Evolutionary conservation across 2,329 filamentous ascomycete genomes (phyloP).

Genomic region (Beauveria sp.): DNA sequence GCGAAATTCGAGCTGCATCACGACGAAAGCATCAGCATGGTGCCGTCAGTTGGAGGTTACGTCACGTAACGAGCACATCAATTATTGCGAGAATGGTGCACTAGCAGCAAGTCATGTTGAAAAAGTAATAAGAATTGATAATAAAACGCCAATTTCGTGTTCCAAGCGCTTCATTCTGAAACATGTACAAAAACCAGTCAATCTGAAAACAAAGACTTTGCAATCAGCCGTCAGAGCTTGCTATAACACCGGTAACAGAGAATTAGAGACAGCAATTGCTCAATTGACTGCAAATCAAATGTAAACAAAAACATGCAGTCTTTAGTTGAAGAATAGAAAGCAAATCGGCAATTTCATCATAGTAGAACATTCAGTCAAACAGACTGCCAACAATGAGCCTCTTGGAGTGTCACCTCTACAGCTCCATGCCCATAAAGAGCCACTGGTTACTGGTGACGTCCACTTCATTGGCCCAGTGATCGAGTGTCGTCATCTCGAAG

Average conservation of each 20-base stretch:
- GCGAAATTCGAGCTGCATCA: not conserved
- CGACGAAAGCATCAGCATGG: too few species aligned
- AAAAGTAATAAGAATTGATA: too few species aligned
- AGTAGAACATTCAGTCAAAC: not conserved
- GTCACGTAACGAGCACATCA: too few species aligned
- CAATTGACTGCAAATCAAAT: not conserved
- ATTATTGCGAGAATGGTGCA: too few species aligned
- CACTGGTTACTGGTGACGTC: conserved; percentile 69
- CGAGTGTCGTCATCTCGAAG: conserved; percentile 74
- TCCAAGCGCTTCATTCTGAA: not conserved
- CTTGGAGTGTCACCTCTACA: conserved; percentile 38
- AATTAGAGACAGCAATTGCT: not conserved
- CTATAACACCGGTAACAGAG: conserved; percentile 12
- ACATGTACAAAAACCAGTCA: not conserved
- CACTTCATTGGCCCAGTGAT: conserved; percentile 59
- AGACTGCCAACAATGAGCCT: not conserved
- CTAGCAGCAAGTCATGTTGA: too few species aligned
- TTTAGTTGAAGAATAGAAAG: conserved; percentile 13
- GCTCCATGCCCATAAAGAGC: conserved; percentile 84
- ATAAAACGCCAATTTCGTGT: too few species aligned
- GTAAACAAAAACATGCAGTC: not conserved
- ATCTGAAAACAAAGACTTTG: not conserved
- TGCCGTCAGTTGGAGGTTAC: too few species aligned
- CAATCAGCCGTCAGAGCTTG: not conserved
- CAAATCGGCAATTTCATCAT: conserved; percentile 12